Evolutionary conservation across 306 rosid species (phyloP), one percentile per base, ranked within the genome.

Genomic region (Bauhinia variegata): DNA sequence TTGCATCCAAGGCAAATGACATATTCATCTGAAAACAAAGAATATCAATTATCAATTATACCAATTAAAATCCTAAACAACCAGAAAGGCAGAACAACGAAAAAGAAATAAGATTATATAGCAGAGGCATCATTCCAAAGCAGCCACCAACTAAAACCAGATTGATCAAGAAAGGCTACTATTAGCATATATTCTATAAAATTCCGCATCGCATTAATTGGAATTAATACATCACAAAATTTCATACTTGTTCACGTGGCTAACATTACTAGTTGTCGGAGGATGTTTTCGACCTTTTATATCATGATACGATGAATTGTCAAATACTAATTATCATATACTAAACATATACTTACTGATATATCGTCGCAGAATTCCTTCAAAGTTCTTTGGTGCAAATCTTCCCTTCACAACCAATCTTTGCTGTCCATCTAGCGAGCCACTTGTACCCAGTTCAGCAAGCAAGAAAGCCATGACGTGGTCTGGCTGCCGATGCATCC

Each of bases 401-500:
- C 99, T 84, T 65, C 99, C 99, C 83, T 90, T 93, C 13, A 93
- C 97, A 14, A 93, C 97, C 74, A 93, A 82, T 67, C 97, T 86
- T 67, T 88, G 97, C 49, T 93, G 99, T 54, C 96, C 97, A 71
- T 93, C 99, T 55, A 93, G 96, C 9, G 99, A 93, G 11, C 99
- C 99, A 71, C 91, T 93, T 11, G 99, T 93, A 51, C 99, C 99
- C 85, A 90, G 70, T 58, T 93, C 99, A 10, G 97, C 95, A 66
- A 93, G 87, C 87, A 90, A 82, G 86, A 93, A 93, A 52, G 91
- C 84, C 97, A 88, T 88, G 63, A 93, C 96, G 61, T 93, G 99
- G 63, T 93, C 99, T 7, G 99, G 97, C 80, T 88, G 96, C 47
- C 99, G 86, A 77, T 90, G 96, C 99, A 93, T 90, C 78, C 99